A percentile compares a stretch with the other conserved stretches of the same genome.
These are phyloP conservation scores for Pharus latifolius DNA, from an alignment of 176 grass and related monocot genomes.

Conservation along the genomic window DNA sequence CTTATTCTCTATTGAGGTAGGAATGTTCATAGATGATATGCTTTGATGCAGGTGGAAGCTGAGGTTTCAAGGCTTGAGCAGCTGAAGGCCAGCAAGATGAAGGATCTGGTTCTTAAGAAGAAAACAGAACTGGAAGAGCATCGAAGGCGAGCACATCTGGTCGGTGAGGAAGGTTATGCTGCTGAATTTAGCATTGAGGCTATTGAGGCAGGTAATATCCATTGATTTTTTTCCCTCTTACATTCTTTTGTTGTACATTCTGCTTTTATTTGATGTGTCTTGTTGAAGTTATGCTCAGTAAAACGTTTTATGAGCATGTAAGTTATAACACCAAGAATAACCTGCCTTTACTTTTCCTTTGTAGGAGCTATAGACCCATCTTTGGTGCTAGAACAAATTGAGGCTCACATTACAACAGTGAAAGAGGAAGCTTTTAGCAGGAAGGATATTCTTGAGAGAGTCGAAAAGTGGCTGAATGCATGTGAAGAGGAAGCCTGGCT, in stretches of 20 bases:
- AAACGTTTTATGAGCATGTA: background rate
- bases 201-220: slow-evolving; percentile 49
- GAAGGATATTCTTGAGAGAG: slow-evolving; percentile 71
- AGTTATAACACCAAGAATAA: background rate
- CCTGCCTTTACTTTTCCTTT: background rate
- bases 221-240: background rate
- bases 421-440: slow-evolving; percentile 77
- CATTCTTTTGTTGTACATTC: background rate
- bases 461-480: slow-evolving; percentile 59
- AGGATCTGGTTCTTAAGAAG: slow-evolving; percentile 66
- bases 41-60: slow-evolving; percentile 51
- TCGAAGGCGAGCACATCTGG: slow-evolving; percentile 36
- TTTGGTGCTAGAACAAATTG: slow-evolving; percentile 65
- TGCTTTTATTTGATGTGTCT: background rate
- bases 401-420: slow-evolving; percentile 33
- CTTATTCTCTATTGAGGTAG: background rate
- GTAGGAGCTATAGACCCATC: slow-evolving; percentile 61
- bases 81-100: slow-evolving; percentile 70
- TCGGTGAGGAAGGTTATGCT: slow-evolving; percentile 22
- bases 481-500: slow-evolving; percentile 70
- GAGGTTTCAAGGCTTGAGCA: slow-evolving; percentile 63
- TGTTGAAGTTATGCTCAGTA: background rate
- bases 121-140: slow-evolving; percentile 69
- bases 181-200: slow-evolving; percentile 43
- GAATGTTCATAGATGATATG: background rate